Conservation (phyloP, 257 asterid species). For the Primulina eburnea region DNA sequence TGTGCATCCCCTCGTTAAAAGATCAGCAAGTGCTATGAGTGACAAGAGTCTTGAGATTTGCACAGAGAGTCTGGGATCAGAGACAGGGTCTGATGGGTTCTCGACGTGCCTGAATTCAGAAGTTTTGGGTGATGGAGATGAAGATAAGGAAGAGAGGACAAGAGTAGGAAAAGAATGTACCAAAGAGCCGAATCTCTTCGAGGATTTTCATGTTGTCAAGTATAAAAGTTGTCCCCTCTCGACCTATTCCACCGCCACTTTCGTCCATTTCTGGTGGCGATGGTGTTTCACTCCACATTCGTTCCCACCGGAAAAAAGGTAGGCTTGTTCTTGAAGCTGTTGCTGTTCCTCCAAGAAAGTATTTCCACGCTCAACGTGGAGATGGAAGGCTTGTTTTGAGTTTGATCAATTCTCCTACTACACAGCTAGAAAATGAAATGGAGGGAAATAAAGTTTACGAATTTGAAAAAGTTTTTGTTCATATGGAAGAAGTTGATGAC, state of each 20-base stretch:
- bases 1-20: constrained; percentile 55
- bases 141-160: constrained; percentile 12
- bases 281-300: constrained; percentile 54
- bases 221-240: constrained; percentile 41
- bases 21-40: constrained; percentile 46
- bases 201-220: constrained; percentile 36
- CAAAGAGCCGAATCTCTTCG: constrained; percentile 16
- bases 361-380: constrained; percentile 53
- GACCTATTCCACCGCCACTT: constrained; percentile 75
- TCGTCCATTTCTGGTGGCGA: constrained; percentile 50
- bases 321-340: constrained; percentile 72
- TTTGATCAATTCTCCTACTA: constrained; percentile 26
- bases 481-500: constrained; percentile 33
- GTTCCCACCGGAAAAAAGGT: constrained; percentile 55
- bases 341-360: constrained; percentile 43
- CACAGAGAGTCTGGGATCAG: constrained; percentile 89
- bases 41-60: constrained; percentile 73
- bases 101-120: constrained; percentile 38
- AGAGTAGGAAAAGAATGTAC: constrained; percentile 10
- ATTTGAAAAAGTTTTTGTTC: constrained; percentile 18
- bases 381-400: constrained; percentile 72
- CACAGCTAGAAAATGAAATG: constrained; percentile 8
- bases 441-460: constrained; percentile 27
- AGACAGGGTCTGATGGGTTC: constrained; percentile 71
- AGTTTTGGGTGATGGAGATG: constrained; percentile 27